phyloP scores from a whole-genome alignment of 2,329 filamentous ascomycete genomes.

The Alternaria gansuensis region DNA sequence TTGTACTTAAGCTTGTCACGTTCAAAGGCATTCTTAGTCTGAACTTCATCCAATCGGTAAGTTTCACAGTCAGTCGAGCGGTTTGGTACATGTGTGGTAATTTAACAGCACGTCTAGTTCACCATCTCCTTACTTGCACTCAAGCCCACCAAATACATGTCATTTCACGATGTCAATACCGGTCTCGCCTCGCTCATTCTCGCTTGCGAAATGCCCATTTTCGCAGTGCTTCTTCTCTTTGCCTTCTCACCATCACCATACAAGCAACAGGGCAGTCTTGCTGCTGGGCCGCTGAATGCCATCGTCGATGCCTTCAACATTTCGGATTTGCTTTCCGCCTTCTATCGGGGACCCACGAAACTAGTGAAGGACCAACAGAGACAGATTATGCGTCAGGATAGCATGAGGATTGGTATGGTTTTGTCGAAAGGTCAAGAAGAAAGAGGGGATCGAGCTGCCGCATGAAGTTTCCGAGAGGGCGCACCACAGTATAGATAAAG shows the following conservation, averaged over 20 bases:
- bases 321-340: slow-evolving; percentile 39
- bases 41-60: slow-evolving; percentile 42
- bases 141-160: slow-evolving; percentile 40
- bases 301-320: slow-evolving; percentile 43
- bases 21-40: slow-evolving; percentile 48
- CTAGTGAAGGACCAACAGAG: slow-evolving; percentile 42
- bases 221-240: slow-evolving; percentile 39
- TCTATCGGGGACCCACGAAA: slow-evolving; percentile 45
- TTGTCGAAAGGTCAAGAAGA: background rate
- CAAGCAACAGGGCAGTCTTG: slow-evolving; percentile 23
- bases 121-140: slow-evolving; percentile 45
- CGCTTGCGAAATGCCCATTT: slow-evolving; percentile 47
- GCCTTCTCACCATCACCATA: slow-evolving; percentile 41
- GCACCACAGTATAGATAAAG: background rate
- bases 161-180: slow-evolving; percentile 41
- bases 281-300: slow-evolving; percentile 32
- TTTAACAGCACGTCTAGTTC: slow-evolving; percentile 24
- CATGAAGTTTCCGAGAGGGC: background rate
- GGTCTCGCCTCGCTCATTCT: slow-evolving; percentile 42
- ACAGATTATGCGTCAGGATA: slow-evolving; percentile 34
- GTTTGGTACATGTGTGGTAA: background rate
- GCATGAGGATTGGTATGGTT: slow-evolving; percentile 22
- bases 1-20: slow-evolving; percentile 42
- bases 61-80: slow-evolving; percentile 6
- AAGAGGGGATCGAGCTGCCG: background rate